Evolutionary conservation across 768 basidiomycete genomes (phyloP), one percentile per base, ranked within the genome.

Genomic region (Boletus rubropictus): DNA sequence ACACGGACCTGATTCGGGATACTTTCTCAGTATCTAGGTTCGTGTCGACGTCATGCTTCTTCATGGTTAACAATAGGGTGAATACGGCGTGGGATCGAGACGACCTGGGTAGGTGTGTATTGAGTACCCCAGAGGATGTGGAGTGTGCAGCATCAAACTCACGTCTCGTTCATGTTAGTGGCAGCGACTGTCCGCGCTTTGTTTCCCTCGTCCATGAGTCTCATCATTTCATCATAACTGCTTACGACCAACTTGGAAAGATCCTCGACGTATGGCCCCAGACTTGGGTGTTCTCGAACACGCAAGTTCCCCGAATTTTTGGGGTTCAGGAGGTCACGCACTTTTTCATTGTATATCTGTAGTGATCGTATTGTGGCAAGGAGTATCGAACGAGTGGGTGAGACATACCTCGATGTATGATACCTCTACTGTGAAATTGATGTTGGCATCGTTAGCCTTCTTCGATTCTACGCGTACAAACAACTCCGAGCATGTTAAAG

Each of bases 141-240:
- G 31, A 46, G 9, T 35, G 6, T 9, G 29, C 8, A 14, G 27
- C n/a, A 42, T 35, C 15, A 34, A n/a, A 70, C 82, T 58, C 64
- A 89, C 79, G 93, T 96, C 70, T 97, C 96, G 70, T 99, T 99
- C 96, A 99, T 99, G 69, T 96, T 93, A 18, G 96, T 99, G 21
- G 96, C 94, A 18, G 96, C 96, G 20, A 99, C 95, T 12, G 96
- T 98, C 41, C 96, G 77, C 42, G 96, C 94, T 72, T 98, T 97
- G 69, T 97, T 99, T 32, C 95, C 95, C 67, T 99, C 95, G 72
- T 99, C 95, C 95, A 98, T 98, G 63, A 99, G 84, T 5, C 86
- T 91, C 87, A 96, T 95, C 87, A 99, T 96, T 65, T 96, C 95
- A 25, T 88, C 81, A 63, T 94, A 98, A 65, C 76, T 86, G 62